Percentiles rank a stretch among this genome's conserved stretches.
phyloP scores from a whole-genome alignment of 257 asterid genomes.

The Solanum clarkiae region DNA sequence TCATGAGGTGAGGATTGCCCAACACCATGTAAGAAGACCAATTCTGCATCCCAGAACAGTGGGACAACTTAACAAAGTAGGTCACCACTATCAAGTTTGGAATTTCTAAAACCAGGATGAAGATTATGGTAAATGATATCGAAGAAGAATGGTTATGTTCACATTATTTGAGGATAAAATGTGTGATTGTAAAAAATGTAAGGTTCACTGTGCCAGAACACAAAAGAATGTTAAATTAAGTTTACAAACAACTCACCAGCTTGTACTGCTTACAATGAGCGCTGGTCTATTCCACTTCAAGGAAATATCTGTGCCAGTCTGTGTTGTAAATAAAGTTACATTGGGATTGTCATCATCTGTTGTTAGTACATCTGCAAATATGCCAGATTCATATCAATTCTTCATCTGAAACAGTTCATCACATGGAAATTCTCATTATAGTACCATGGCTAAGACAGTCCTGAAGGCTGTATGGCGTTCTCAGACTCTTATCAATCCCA shows the following conservation, averaged over 20 bases:
- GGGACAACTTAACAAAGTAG: background rate
- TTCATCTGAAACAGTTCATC: background rate
- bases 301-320: conserved; percentile 33
- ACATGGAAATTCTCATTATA: conserved; percentile 1
- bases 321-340: conserved; percentile 56
- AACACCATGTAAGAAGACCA: background rate
- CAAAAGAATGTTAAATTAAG: conserved; percentile 1
- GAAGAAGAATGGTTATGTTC: background rate
- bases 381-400: background rate
- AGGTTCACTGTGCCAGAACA: background rate
- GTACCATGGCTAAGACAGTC: conserved; percentile 81
- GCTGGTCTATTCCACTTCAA: conserved; percentile 82
- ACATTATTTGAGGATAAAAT: background rate
- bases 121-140: background rate
- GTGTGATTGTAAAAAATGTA: background rate
- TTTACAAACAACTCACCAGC: conserved; percentile 51
- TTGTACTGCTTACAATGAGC: conserved; percentile 86
- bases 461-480: conserved; percentile 41
- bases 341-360: conserved; percentile 21
- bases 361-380: conserved; percentile 29
- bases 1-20: background rate
- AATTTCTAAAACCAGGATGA: background rate
- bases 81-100: background rate
- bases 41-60: background rate
- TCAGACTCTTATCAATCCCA: conserved; percentile 55